Evolutionary conservation across 2,329 filamentous ascomycete genomes (phyloP).

Genomic region (Cladosporium sp.): DNA sequence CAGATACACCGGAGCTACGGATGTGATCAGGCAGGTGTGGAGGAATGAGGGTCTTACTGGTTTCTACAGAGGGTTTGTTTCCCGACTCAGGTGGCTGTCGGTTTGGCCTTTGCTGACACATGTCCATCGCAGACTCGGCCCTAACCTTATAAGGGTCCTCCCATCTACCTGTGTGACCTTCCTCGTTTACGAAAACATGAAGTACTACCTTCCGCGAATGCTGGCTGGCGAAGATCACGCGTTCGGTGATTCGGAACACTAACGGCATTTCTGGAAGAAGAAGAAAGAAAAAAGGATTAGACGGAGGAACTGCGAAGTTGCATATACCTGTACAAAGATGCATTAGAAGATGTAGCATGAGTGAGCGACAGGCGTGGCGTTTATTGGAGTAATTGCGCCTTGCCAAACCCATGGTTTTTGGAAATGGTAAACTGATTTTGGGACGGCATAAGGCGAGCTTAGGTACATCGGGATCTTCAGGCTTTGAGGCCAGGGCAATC

Average conservation of each 20-base stretch:
- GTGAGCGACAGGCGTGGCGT: too few relatives aligned
- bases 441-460: too few relatives aligned
- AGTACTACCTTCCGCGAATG: conserved; percentile 54
- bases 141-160: conserved; percentile 83
- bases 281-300: conserved; percentile 2
- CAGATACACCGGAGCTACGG: conserved; percentile 64
- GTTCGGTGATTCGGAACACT: not conserved
- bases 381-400: too few relatives aligned
- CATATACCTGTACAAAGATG: conserved; percentile 1
- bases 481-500: too few relatives aligned
- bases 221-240: not conserved
- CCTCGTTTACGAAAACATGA: conserved; percentile 91
- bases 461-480: too few relatives aligned
- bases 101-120: not conserved
- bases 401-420: too few relatives aligned
- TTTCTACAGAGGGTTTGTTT: conserved; percentile 72
- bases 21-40: conserved; percentile 70
- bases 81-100: not conserved
- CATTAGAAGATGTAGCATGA: not conserved
- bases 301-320: not conserved
- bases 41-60: conserved; percentile 69
- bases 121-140: conserved; percentile 51
- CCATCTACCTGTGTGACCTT: conserved; percentile 97
- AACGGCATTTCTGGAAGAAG: not conserved
- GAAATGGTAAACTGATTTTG: too few relatives aligned